Evolutionary conservation across 2,329 filamentous ascomycete species (phyloP).

Genomic region (Hirsutella minnesotensis): DNA sequence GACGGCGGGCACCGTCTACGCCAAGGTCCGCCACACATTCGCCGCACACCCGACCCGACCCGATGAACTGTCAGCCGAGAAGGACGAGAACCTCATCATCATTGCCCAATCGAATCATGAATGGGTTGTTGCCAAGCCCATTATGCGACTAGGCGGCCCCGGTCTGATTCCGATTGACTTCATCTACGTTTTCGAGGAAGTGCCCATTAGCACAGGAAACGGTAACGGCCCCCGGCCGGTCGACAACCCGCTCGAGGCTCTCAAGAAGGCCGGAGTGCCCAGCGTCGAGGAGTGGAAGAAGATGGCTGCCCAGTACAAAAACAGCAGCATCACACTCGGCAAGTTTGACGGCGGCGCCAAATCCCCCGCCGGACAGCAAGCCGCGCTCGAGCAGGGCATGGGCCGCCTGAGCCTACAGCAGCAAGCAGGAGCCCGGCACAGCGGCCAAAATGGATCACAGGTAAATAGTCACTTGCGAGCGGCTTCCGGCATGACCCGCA

Average conservation of each 20-base stretch:
- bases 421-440: slow-evolving; percentile 13
- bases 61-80: slow-evolving; percentile 93
- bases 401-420: slow-evolving; percentile 64
- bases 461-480: slow-evolving; percentile 10
- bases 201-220: slow-evolving; percentile 46
- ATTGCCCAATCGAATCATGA: slow-evolving; percentile 97
- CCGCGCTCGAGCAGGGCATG: slow-evolving; percentile 52
- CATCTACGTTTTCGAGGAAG: slow-evolving; percentile 84
- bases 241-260: slow-evolving; percentile 69
- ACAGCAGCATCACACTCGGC: slow-evolving; percentile 92
- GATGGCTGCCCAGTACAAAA: slow-evolving; percentile 98
- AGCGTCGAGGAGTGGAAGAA: slow-evolving; percentile 99
- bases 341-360: slow-evolving; percentile 61
- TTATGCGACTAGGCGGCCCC: slow-evolving; percentile 87
- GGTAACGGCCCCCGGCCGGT: slow-evolving; percentile 75
- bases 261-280: slow-evolving; percentile 79
- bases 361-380: slow-evolving; percentile 25
- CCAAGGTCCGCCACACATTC: slow-evolving; percentile 95
- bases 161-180: slow-evolving; percentile 94
- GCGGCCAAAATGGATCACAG: slow-evolving; percentile 12
- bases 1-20: slow-evolving; percentile 84
- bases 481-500: no score
- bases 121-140: slow-evolving; percentile 99
- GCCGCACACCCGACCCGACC: slow-evolving; percentile 64
- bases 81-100: slow-evolving; percentile 92